A percentile compares a stretch with the other conserved stretches of the same genome.
Conservation (phyloP, 768 basidiomycete species). For the Kwoniella mangroviensis region DNA sequence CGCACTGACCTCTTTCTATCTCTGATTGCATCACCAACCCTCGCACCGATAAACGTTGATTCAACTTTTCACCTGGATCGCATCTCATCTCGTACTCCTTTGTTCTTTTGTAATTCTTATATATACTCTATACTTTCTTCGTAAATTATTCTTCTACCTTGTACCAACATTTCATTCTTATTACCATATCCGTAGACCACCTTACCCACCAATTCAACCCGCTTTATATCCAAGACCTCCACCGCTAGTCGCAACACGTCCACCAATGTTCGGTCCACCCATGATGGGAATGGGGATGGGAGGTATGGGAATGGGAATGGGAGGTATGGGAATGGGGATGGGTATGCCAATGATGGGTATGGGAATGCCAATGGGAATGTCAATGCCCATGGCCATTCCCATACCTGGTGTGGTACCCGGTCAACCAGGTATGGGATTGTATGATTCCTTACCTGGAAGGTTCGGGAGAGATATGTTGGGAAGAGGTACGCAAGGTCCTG, state of each 20-base stretch:
- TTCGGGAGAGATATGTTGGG: slow-evolving; percentile 53
- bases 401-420: slow-evolving; percentile 51
- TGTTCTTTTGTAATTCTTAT: slow-evolving; percentile 9
- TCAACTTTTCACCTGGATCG: too few species aligned
- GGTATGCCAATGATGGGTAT: slow-evolving; percentile 38
- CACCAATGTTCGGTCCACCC: slow-evolving; percentile 37
- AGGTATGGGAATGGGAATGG: slow-evolving; percentile 20
- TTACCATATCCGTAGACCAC: slow-evolving; percentile 12
- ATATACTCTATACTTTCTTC: background rate
- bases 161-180: background rate
- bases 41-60: background rate
- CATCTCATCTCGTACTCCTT: background rate
- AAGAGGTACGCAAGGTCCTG: slow-evolving; percentile 39
- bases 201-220: slow-evolving; percentile 22
- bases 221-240: slow-evolving; percentile 28
- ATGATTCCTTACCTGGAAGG: slow-evolving; percentile 48
- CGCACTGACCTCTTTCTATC: slow-evolving; percentile 10
- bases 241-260: slow-evolving; percentile 20
- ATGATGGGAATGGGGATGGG: slow-evolving; percentile 26
- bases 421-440: slow-evolving; percentile 49
- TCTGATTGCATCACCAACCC: slow-evolving; percentile 7
- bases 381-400: slow-evolving; percentile 39
- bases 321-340: slow-evolving; percentile 33
- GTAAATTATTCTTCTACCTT: slow-evolving; percentile 3
- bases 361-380: slow-evolving; percentile 35